A percentile compares a stretch with the other conserved stretches of the same genome.
Evolutionary conservation across 495 filamentous ascomycete genomes (phyloP).

Genomic region (Hamigera avellanea): DNA sequence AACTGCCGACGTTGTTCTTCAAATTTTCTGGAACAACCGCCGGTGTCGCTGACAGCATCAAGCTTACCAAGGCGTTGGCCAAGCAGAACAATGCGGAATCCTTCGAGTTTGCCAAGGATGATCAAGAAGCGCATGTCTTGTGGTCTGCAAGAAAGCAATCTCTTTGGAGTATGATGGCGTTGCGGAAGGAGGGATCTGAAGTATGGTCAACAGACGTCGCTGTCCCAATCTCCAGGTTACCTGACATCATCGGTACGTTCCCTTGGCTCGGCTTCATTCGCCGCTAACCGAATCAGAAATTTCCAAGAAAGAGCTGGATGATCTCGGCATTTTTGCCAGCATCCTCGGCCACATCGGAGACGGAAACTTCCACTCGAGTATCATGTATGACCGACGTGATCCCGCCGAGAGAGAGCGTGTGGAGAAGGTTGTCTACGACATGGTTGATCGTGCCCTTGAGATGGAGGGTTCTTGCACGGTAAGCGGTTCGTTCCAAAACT

Average conservation of each 20-base stretch:
- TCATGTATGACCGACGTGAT: constrained; percentile 66
- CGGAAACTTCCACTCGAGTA: constrained; percentile 86
- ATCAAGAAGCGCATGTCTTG: constrained; percentile 59
- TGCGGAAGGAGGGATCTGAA: constrained; percentile 45
- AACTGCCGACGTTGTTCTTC: constrained; percentile 84
- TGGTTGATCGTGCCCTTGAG: constrained; percentile 77
- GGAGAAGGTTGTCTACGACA: constrained; percentile 69
- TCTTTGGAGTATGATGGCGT: constrained; percentile 50
- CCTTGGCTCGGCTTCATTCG: neutral
- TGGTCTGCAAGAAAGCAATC: constrained; percentile 87
- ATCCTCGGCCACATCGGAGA: constrained; percentile 81
- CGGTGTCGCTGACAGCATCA: constrained; percentile 75
- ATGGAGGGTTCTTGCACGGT: constrained; percentile 91
- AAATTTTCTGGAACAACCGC: constrained; percentile 74
- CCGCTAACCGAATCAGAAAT: constrained; percentile 40
- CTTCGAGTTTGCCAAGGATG: constrained; percentile 70
- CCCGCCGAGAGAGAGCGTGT: constrained; percentile 58
- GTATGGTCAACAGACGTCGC: constrained; percentile 79
- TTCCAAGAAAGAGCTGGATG: constrained; percentile 81
- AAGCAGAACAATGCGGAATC: constrained; percentile 46
- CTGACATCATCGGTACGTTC: constrained; percentile 66
- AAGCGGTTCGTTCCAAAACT: constrained; percentile 8
- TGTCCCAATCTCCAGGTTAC: constrained; percentile 73
- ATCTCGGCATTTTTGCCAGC: constrained; percentile 71
- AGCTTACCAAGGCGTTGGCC: constrained; percentile 56